A percentile compares a stretch with the other conserved stretches of the same genome.
Conservation (phyloP, 23 red algal species). For the Gracilaria vermiculophylla region DNA sequence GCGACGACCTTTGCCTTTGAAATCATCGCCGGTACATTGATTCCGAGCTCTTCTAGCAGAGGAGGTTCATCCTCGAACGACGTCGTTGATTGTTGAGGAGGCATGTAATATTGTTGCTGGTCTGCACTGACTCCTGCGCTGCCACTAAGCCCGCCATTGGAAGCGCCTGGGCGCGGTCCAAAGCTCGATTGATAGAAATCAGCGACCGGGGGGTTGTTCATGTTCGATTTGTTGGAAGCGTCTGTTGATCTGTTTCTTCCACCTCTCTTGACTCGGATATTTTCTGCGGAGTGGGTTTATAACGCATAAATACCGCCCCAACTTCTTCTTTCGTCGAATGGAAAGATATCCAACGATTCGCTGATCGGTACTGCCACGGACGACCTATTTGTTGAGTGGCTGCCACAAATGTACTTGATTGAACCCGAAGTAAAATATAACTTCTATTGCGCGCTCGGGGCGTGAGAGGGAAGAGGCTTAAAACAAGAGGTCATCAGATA, state of each 20-base stretch:
- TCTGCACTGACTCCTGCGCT: background rate
- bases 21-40: slow-evolving; percentile 78
- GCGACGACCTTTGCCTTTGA: slow-evolving; percentile 76
- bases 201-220: background rate
- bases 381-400: no score
- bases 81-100: slow-evolving; percentile 65
- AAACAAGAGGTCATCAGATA: no score
- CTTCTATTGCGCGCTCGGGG: no score
- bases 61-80: slow-evolving; percentile 92
- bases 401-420: no score
- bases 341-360: no score
- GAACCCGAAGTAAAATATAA: no score
- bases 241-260: background rate
- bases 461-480: background rate
- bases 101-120: slow-evolving; percentile 72
- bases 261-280: background rate
- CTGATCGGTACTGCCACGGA: no score
- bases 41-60: slow-evolving; percentile 93
- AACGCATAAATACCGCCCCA: no score
- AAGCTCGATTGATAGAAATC: slow-evolving; percentile 78
- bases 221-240: background rate
- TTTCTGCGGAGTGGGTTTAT: background rate
- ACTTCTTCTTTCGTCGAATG: no score
- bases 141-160: background rate
- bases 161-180: slow-evolving; percentile 36